Evolutionary conservation across 2,329 filamentous ascomycete species (phyloP).

Genomic region (Aspergillus calidoustus): DNA sequence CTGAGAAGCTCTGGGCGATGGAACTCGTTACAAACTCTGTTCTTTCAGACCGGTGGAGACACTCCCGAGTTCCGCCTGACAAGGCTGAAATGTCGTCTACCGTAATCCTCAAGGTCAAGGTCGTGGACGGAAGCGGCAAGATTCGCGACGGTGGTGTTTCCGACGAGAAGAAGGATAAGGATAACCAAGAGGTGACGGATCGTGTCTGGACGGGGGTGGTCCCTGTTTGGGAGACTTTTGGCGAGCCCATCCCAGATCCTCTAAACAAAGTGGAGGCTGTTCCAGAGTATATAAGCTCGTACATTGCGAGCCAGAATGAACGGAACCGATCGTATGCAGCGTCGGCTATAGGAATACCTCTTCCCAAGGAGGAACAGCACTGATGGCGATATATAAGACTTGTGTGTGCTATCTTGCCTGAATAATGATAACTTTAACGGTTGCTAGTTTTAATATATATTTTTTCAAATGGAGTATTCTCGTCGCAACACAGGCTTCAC

Average conservation of each 20-base stretch:
- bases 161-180: constrained; percentile 63
- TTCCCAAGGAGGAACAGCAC: constrained; percentile 38
- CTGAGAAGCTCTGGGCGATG: constrained; percentile 80
- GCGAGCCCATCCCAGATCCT: constrained; percentile 63
- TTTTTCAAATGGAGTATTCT: not conserved
- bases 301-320: constrained; percentile 55
- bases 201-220: constrained; percentile 66
- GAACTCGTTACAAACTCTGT: constrained; percentile 76
- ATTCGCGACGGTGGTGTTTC: constrained; percentile 67
- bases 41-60: constrained; percentile 69
- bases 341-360: constrained; percentile 32
- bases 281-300: constrained; percentile 65
- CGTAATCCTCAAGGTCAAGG: constrained; percentile 69
- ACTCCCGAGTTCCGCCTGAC: constrained; percentile 72
- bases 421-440: not conserved
- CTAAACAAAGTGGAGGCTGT: constrained; percentile 64
- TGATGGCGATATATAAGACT: constrained; percentile 14
- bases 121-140: constrained; percentile 77
- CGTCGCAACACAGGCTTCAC: too few relatives aligned
- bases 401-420: not conserved
- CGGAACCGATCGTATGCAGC: constrained; percentile 49
- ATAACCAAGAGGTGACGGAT: constrained; percentile 50
- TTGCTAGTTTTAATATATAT: not conserved
- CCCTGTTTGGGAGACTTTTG: constrained; percentile 66
- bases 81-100: constrained; percentile 76